Percentiles rank a stretch among this genome's conserved stretches.
Conservation (phyloP, 2,329 filamentous ascomycete species). For the Fonsecaea erecta region DNA sequence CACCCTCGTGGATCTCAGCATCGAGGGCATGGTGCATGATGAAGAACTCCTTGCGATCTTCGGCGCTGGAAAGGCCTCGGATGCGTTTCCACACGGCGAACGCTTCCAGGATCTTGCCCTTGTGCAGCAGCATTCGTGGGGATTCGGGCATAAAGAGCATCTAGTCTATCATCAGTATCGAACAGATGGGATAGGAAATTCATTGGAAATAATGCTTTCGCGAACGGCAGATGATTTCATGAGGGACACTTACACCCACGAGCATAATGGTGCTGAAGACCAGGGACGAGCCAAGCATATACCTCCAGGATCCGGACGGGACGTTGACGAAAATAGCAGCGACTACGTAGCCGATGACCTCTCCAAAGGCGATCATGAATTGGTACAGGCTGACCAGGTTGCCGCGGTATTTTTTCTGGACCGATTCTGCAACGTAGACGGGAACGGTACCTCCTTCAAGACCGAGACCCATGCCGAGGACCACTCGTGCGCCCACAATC, state of each 20-base stretch:
- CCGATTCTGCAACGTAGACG: conserved; percentile 75
- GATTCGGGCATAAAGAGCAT: conserved; percentile 75
- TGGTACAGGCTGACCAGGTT: conserved; percentile 77
- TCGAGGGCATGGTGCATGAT: conserved; percentile 69
- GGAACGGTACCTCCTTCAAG: conserved; percentile 75
- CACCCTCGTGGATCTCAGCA: conserved; percentile 60
- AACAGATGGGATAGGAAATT: not conserved
- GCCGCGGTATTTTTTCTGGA: conserved; percentile 68
- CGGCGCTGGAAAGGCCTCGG: conserved; percentile 61
- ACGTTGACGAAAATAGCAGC: conserved; percentile 75
- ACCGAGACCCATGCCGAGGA: conserved; percentile 72
- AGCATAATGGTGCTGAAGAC: conserved; percentile 69
- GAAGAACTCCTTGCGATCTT: conserved; percentile 71
- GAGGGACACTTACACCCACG: conserved; percentile 46
- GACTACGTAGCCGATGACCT: conserved; percentile 73
- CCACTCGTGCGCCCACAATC: conserved; percentile 70
- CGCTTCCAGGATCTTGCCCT: conserved; percentile 62
- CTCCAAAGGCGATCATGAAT: conserved; percentile 75
- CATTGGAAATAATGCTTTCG: not conserved
- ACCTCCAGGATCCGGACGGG: conserved; percentile 68
- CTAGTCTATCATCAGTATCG: not conserved
- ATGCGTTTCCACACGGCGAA: conserved; percentile 76
- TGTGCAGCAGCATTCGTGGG: conserved; percentile 72
- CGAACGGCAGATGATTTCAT: not conserved
- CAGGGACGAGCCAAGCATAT: conserved; percentile 73